phyloP scores from a whole-genome alignment of 192 early-diverging fungal genomes.

The Backusella parvicylindrica region DNA sequence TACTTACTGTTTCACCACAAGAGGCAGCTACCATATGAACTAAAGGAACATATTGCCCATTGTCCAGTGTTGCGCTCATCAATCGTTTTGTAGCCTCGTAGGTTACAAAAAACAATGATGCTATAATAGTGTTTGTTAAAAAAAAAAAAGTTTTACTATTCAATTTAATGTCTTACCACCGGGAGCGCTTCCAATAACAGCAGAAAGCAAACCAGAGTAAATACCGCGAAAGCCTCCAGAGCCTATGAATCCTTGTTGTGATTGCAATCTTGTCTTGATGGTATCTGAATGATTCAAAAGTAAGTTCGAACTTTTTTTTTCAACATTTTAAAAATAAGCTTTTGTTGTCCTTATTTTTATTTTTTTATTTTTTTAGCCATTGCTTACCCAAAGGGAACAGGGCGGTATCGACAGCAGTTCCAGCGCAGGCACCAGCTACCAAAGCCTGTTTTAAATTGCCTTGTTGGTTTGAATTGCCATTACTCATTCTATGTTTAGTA shows the following conservation, averaged over 20 bases:
- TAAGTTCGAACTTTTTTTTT: background rate
- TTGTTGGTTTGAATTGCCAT: constrained; percentile 11
- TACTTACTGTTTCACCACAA: constrained; percentile 79
- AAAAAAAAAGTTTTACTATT: too few relatives aligned
- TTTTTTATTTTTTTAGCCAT: background rate
- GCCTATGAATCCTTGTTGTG: constrained; percentile 74
- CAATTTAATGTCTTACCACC: constrained; percentile 46
- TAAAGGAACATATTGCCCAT: constrained; percentile 53
- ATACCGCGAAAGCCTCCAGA: constrained; percentile 89
- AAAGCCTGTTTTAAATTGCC: constrained; percentile 49
- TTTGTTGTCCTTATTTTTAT: background rate
- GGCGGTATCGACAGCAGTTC: constrained; percentile 89
- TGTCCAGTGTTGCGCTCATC: constrained; percentile 36
- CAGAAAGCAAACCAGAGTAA: constrained; percentile 87
- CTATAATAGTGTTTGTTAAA: too few relatives aligned
- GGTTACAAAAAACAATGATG: constrained; percentile 87
- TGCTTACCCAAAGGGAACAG: constrained; percentile 75
- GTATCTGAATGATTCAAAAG: constrained; percentile 58
- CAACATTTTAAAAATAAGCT: background rate
- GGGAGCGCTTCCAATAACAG: constrained; percentile 92
- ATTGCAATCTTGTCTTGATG: constrained; percentile 93
- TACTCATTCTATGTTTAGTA: background rate
- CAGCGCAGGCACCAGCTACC: constrained; percentile 83
- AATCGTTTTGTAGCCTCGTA: constrained; percentile 81
- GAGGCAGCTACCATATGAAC: constrained; percentile 90